Base-by-base conservation (phyloP, 257 asterid species). In the Solanum chmielewskii region DNA sequence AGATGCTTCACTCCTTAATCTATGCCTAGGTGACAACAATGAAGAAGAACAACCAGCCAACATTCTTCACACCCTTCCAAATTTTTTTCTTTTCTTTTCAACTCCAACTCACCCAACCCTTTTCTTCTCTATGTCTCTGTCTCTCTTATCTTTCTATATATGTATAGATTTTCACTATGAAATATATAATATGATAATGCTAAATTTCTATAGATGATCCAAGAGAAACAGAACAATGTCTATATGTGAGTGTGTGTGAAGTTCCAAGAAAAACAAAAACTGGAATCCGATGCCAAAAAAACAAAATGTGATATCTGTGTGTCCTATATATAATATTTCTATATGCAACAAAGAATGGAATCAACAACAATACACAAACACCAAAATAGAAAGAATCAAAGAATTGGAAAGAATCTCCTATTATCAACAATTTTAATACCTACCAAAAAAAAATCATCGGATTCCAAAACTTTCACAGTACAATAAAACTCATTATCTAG, bases 31-130 rank as follows among this genome's bases (percentile, higher is more conserved):
- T 15, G 99, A 97, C 90, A 95, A 83, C 93, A 97, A 91, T 93
- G 98, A 90, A 64, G 99, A 96, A 86, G 98, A 92, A 91, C 95
- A 96, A 88, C 98, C 99, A 81, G 98, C 99, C 99, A 96, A 97
- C 99, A 97, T 95, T 92, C 94, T 96, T 97, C 90, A 92, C 70
- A 82, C 87, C 87, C 94, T 87, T 89, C 95, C 93, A 89, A 87
- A 25, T 88, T 88, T 89, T 78, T 73, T 80, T 71, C 82, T 56
- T 85, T 71, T 59, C 84, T 83, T 88, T 87, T 85, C 88, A 90
- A 88, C 92, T 86, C 93, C 91, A 82, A 88, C 69, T 89, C 93
- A 88, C 93, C 92, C 85, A 91, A 56, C 92, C 87, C 86, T 85
- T 88, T 69, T 83, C 90, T 91, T 86, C 84, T 80, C 83, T 90